Evolutionary conservation across 1,139 yeast genomes (phyloP), one percentile per base, ranked within the genome.

Genomic region (Candida gigantensis): DNA sequence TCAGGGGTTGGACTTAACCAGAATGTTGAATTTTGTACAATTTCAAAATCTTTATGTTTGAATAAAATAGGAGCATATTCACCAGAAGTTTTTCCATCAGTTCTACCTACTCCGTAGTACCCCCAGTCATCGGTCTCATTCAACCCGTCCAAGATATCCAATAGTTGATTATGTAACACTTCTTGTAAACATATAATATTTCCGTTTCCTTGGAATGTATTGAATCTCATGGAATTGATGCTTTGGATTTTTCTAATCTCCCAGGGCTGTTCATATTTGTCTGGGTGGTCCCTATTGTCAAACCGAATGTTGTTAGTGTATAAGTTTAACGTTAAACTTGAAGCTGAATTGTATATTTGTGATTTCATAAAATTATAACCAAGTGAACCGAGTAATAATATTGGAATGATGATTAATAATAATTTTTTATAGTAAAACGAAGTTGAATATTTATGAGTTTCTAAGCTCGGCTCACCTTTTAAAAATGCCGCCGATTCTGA

Each of bases 251-350:
- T 62, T 23, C 47, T 41, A 18, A 40, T 32, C 27, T 55, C 53
- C 84, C 84, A 78, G 3, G 61, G 61, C 33, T 51, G 49, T 47
- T 78, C 83, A 19, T 31, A 25, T 10, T 44, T 45, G 40, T 57
- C 57, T 19, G 58, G 46, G 39, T 55, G 35, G 35, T 37, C 44
- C 20, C 35, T 41, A 38, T 61, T 72, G 39, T 74, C 82, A 45
- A 60, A 73, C 16, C 84, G 58, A 39, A 78, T 72, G 46, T 78
- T 78, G 50, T 78, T 74, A 18, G 79, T 71, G 50, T 77, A 77
- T 3, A 78, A 45, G 25, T 23, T 18, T 15, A 31, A 31, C 9
- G 12, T 23, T 23, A 23, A 23, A 23, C 5, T 23, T 9, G 13
- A n/a, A 23, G 9, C 25, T n/a, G 13, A 10, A 6, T 23, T 9